Conservation (phyloP, 129 eudicot genomes). For the Daucus carota region DNA sequence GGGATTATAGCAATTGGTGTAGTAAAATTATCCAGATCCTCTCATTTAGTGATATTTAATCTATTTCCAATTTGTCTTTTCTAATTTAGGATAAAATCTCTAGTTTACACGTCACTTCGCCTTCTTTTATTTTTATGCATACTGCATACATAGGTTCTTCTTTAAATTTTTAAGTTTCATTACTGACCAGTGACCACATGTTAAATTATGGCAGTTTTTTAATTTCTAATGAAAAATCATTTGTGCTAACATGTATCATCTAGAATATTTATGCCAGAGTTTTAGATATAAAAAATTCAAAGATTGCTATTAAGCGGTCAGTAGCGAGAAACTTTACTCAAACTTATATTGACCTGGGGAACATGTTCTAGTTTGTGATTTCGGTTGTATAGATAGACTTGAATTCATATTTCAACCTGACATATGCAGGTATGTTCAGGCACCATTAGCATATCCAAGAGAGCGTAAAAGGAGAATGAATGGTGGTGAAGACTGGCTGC, state of each 20-base stretch:
- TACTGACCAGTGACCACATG: background rate
- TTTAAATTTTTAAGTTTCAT: background rate
- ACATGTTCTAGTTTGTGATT: background rate
- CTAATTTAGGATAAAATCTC: background rate
- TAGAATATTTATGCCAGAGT: background rate
- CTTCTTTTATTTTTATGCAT: background rate
- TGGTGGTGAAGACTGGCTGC: conserved; percentile 60
- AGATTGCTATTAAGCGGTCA: background rate
- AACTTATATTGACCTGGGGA: background rate
- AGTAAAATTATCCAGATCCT: background rate
- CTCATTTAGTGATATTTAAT: too few species aligned
- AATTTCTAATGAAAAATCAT: background rate
- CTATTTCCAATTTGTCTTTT: background rate
- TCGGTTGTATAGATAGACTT: background rate
- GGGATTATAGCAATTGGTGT: background rate
- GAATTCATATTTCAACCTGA: background rate
- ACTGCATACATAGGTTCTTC: background rate
- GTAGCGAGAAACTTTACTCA: background rate
- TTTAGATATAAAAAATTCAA: background rate
- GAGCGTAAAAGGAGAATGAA: conserved; percentile 53
- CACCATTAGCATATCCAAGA: conserved; percentile 66
- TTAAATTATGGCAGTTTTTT: background rate
- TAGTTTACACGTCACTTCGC: background rate
- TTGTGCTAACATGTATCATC: background rate
- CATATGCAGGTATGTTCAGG: conserved; percentile 49